Base-by-base conservation (phyloP, 164 flowering plant genomes). In the Taxillus chinensis region DNA sequence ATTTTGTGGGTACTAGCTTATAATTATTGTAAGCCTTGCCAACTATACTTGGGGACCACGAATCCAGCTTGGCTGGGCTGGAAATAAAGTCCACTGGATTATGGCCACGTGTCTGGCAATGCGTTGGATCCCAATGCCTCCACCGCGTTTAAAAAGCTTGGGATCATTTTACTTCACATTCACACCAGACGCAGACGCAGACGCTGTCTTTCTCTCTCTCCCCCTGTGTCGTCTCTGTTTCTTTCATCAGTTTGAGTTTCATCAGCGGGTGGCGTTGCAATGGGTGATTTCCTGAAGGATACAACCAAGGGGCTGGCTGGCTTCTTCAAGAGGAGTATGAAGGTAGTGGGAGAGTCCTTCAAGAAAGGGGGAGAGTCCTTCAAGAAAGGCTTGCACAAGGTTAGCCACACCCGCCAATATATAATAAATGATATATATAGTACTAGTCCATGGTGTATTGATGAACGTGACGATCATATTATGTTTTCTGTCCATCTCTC, bases 331-430 rank as follows among this genome's bases (percentile, higher is more conserved):
- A 85, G 79, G 53, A 81, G 96, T 0, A 71, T 79, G 67, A 87
- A 74, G 78, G 54, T 74, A 43, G 87, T 90, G 5, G 78, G 80
- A 1, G 64, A 78, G 1, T 80, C 86, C 1, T 83, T 89, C 82
- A 90, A 87, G 83, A 87, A 85, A 60, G 93, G 96, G 0, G 87
- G 96, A 92, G 38, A 64, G 65, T 84, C 84, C 74, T 82, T 85
- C 61, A 80, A 71, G 73, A 73, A 78, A 27, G 27, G 27, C 27
- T 27, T 27, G 27, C 27, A 27, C 27, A 27, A 27, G 27, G 27
- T 27, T 27, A 27, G 27, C 27, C 27, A 27, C 27, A 27, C 2
- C 27, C 27, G 0, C 27, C 27, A 27, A 27, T 27, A 27, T 27
- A 0, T 0, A 27, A 27, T 27, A 27, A 27, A 27, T 27, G 27